These are phyloP conservation scores for Neurospora intermedia DNA, from an alignment of 495 filamentous ascomycete genomes.

Conservation along the genomic window DNA sequence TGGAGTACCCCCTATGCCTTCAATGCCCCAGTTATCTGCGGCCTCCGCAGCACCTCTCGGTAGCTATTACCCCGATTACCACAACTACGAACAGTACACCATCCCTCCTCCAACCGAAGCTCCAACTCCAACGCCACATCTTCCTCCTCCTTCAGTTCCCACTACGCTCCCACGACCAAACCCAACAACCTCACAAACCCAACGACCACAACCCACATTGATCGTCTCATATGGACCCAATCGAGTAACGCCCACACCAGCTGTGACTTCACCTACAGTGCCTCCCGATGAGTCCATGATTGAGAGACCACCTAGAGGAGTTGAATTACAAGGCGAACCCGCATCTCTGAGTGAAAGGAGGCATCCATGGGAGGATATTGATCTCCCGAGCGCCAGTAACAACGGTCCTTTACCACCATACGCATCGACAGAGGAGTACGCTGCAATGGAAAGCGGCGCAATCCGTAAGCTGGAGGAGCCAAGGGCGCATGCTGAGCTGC, in stretches of 20 bases:
- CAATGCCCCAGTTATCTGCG: constrained; percentile 8
- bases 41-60: background rate
- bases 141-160: background rate
- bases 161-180: background rate
- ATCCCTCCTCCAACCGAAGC: constrained; percentile 6
- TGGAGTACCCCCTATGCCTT: constrained; percentile 11
- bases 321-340: constrained; percentile 6
- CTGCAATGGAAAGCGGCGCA: constrained; percentile 23
- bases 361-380: constrained; percentile 8
- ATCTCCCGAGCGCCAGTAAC: constrained; percentile 1
- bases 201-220: constrained; percentile 7
- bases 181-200: constrained; percentile 7
- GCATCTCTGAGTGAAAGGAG: constrained; percentile 15
- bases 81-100: constrained; percentile 7
- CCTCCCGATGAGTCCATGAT: constrained; percentile 19
- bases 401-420: constrained; percentile 23
- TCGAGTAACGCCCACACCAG: constrained; percentile 21
- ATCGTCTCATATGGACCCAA: constrained; percentile 26
- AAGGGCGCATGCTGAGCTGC: constrained; percentile 20
- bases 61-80: constrained; percentile 9
- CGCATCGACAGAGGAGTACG: constrained; percentile 18
- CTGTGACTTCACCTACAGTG: constrained; percentile 16
- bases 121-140: background rate
- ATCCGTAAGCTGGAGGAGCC: constrained; percentile 21
- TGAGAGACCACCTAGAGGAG: background rate